Conservation (phyloP, 2,329 filamentous ascomycete genomes). For the Aspergillus piperis region DNA sequence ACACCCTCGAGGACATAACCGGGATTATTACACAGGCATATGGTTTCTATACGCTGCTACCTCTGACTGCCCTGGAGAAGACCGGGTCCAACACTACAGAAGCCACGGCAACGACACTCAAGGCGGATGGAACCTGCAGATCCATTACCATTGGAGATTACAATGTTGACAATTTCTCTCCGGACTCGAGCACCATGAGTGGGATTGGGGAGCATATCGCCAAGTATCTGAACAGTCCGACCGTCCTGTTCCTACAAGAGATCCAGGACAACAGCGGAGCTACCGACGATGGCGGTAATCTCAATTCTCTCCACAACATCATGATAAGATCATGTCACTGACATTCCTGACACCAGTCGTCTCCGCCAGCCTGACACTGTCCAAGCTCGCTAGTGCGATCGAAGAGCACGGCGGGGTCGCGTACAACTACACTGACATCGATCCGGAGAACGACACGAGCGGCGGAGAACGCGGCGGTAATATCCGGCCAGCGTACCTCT, state of each 20-base stretch:
- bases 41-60: conserved; percentile 70
- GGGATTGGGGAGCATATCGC: conserved; percentile 66
- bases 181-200: conserved; percentile 58
- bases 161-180: conserved; percentile 69
- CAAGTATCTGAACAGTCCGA: conserved; percentile 62
- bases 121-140: conserved; percentile 53
- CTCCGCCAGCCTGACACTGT: conserved; percentile 60
- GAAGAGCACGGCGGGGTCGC: conserved; percentile 48
- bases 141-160: conserved; percentile 67
- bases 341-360: conserved; percentile 34
- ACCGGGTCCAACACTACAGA: conserved; percentile 47
- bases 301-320: neutral
- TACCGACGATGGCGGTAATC: conserved; percentile 59
- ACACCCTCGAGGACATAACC: conserved; percentile 65
- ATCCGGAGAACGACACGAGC: conserved; percentile 61
- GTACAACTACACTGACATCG: conserved; percentile 64
- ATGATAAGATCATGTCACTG: neutral
- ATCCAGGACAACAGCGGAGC: conserved; percentile 67
- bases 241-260: conserved; percentile 70
- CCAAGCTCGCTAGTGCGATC: conserved; percentile 58
- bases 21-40: conserved; percentile 67
- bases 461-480: conserved; percentile 70
- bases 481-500: conserved; percentile 71
- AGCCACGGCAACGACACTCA: conserved; percentile 56
- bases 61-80: conserved; percentile 59